Percentiles rank a stretch among this genome's conserved stretches.
Evolutionary conservation across 345 rosid genomes (phyloP).

Genomic region (Salix arbutifolia): DNA sequence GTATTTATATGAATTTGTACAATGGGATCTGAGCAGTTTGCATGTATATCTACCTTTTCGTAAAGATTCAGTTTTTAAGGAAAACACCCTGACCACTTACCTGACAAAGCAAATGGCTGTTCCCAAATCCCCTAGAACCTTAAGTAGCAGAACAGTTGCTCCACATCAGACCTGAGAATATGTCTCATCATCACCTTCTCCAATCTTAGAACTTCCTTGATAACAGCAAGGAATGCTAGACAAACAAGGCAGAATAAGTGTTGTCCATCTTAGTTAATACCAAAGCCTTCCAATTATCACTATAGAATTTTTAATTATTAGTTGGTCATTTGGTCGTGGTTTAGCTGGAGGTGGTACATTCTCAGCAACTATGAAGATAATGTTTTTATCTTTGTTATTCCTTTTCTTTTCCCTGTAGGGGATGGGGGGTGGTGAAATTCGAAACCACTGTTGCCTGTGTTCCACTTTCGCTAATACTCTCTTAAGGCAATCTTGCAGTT

Average conservation of each 20-base stretch:
- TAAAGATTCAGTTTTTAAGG: not conserved
- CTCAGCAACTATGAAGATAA: not conserved
- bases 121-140: no score
- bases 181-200: not conserved
- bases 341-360: not conserved
- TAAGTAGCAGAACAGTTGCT: not conserved
- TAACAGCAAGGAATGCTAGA: no score
- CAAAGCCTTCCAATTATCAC: no score
- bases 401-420: not conserved
- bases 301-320: no score
- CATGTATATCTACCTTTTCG: not conserved
- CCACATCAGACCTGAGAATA: not conserved
- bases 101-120: no score
- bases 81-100: no score
- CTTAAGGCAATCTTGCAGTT: slow-evolving; percentile 7
- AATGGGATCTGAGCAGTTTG: no score
- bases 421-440: not conserved
- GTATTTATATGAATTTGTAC: no score
- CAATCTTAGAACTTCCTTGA: not conserved
- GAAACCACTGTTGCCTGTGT: not conserved
- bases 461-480: not conserved
- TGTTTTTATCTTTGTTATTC: not conserved
- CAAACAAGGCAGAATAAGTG: no score
- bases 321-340: not conserved
- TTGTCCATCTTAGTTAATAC: no score